Base-by-base conservation (phyloP, 805 yeast genomes). In the Candida patagonica region DNA sequence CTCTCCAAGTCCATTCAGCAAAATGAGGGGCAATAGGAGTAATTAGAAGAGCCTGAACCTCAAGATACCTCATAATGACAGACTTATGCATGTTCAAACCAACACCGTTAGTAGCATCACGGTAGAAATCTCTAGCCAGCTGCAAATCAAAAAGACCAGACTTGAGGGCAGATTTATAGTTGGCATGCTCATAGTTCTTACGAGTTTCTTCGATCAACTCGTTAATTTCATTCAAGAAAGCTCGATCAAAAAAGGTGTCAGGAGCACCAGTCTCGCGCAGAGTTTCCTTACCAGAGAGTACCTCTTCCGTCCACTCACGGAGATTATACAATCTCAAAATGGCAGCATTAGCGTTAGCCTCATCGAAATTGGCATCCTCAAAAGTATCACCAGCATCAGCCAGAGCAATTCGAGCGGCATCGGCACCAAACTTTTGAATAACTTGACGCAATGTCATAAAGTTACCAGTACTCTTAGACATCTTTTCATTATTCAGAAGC, bases 311-410 rank as follows among this genome's bases (percentile, higher is more conserved):
- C 98, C 98, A 92, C 63, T 88, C 97, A 61, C 85, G 89, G 62
- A 89, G 71, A 41, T 85, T 89, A 62, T 74, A 82, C 60, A 92
- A 73, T 67, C 98, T 83, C 61, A 92, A 74, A 60, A 92, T 88
- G 20, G 97, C 96, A 35, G 98, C 96, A 57, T 92, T 92, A 41
- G 98, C 98, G 57, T 80, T 88, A 45, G 86, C 68, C 67, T 92
- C 98, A 56, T 92, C 98, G 57, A 92, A 84, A 70, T 92, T 92
- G 39, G 98, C 98, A 63, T 92, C 98, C 67, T 92, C 98, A 51
- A 87, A 77, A 31, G 92, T 71, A 61, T 92, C 98, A 70, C 98
- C 98, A 38, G 96, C 96, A 68, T 92, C 98, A 34, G 97, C 98
- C 49, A 92, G 69, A 4, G 98, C 96, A 61, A 92, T 84, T 71